Base-by-base conservation (phyloP, 1,284 basidiomycete genomes). In the Malassezia slooffiae region DNA sequence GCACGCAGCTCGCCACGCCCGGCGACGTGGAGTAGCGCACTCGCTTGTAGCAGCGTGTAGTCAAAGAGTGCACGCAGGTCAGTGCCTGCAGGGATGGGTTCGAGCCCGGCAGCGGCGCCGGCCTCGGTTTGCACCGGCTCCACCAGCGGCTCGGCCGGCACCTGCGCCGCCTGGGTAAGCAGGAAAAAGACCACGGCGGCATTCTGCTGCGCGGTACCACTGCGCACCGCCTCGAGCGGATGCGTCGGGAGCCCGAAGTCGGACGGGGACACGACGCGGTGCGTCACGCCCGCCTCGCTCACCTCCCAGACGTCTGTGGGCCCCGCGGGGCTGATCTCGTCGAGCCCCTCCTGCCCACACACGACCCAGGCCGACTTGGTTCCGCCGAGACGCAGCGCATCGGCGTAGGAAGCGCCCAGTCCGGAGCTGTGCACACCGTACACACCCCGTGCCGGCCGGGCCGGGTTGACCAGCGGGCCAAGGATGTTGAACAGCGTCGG, bases 401-500 rank as follows among this genome's bases (percentile, higher is more conserved):
- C 75, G 0, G 85, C 88, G 65, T 93, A 96, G 0, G 84, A 80
- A 6, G 75, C 70, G 0, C 90, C 91, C n/a, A 97, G 77, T 54
- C 82, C 80, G 40, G 75, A 78, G 51, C 82, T 82, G 11, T 89
- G 84, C 17, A 97, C 84, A 40, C 91, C 91, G 22, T 96, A 76
- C 11, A 97, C 57, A 39, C 64, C 95, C 83, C 17, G 85, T 79
- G 20, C 75, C 0, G 91, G 91, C 15, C 75, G 73, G 0, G 86
- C 83, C 0, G 91, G 93, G 72, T 95, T 96, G 72, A 95, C 83
- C 31, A 96, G 76, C 0, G 91, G 91, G 0, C 93, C 91, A 30
- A 96, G 77, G 47, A 93, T 75, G 73, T 97, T 97, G 78, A 96
- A 96, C 74, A 97, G 81, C 3, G 91, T 96, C 20, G 90, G 84